Base-by-base conservation (phyloP, 495 filamentous ascomycete species). In the Hypoxylon perforatum region DNA sequence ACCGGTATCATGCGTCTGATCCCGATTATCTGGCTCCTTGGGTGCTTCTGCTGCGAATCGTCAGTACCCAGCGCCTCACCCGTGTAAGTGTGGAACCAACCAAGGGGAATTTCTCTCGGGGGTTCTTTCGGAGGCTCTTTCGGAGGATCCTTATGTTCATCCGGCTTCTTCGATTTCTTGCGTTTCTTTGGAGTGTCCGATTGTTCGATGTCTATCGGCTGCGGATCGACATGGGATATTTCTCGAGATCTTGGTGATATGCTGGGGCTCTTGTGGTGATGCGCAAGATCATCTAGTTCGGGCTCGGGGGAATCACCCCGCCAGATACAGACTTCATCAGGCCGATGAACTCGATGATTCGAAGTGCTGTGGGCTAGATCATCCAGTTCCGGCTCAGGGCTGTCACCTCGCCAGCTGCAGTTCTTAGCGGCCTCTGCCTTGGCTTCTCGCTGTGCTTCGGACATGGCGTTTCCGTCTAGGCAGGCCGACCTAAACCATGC, bases 271-370 rank as follows among this genome's bases (percentile, higher is more conserved):
- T 53, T 35, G n/a, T 30, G 30, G 47, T 52, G 33, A 11, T 67
- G 62, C 4, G 65, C 65, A 9, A 70, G 69, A 23, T 72, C 65
- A 15, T 72, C 72, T 14, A 72, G 44, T 50, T 72, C 69, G 18
- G 69, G 72, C 9, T 74, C 72, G 21, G 69, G 59, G 38, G 72
- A 48, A 44, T 74, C 69, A 11, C 65, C 72, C 11, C 38, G 62
- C 72, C 72, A 70, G 45, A 57, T 55, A 56, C 69, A 72, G 17
- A 45, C 46, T 5, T 63, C 65, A 39, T 36, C 57, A 7, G 55
- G 52, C 18, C n/a, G 21, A 17, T 14, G 35, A 53, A 41, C 8
- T 25, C 4, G 51, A 41, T 54, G 54, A 19, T 19, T 8, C 18
- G n/a, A n/a, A n/a, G 58, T 12, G 39, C 30, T 11, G 17, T 69